Evolutionary conservation across 2,329 filamentous ascomycete species (phyloP), one percentile per base, ranked within the genome.

Genomic region (Colletotrichum sansevieriae): DNA sequence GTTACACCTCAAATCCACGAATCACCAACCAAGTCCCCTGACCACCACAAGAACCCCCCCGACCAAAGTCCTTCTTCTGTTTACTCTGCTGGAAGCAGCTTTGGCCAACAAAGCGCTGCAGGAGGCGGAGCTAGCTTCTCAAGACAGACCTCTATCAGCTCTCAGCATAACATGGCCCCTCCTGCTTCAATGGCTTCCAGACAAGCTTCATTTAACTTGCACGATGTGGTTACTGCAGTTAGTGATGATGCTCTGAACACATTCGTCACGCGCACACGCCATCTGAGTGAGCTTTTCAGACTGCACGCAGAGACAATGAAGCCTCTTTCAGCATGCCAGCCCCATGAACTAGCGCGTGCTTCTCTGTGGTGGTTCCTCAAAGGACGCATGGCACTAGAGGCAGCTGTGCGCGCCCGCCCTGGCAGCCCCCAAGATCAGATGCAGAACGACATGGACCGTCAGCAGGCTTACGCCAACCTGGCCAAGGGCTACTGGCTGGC

Each of bases 361-460:
- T 90, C 89, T 3, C 83, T 93, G 0, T 98, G 95, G 95, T 98
- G 95, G 95, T 97, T 97, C 75, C 77, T 97, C 52, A 91, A 89
- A 73, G 95, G 94, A 20, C 90, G 94, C 70, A 88, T 90, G 75
- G 89, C 90, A 10, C 84, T 97, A 59, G 95, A 97, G 77, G 79
- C 82, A 12, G 84, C 91, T 44, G 90, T 97, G 54, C 87, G 93
- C 69, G 90, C 88, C 60, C 86, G 88, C 7, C 85, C 90, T 35
- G 80, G 83, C 41, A 83, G 80, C 47, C 83, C 86, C 4, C 85
- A 89, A 70, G 82, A 80, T 9, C 82, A 88, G 72, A 82, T 85
- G 75, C 81, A 85, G 73, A 85, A 83, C 71, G 83, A 88, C 71
- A 82, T 86, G 71, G 78, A 87, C 70, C 83, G 86, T 72, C 90